These are phyloP conservation scores for Lophium mytilinum DNA, from an alignment of 495 filamentous ascomycete species.

Conservation along the genomic window DNA sequence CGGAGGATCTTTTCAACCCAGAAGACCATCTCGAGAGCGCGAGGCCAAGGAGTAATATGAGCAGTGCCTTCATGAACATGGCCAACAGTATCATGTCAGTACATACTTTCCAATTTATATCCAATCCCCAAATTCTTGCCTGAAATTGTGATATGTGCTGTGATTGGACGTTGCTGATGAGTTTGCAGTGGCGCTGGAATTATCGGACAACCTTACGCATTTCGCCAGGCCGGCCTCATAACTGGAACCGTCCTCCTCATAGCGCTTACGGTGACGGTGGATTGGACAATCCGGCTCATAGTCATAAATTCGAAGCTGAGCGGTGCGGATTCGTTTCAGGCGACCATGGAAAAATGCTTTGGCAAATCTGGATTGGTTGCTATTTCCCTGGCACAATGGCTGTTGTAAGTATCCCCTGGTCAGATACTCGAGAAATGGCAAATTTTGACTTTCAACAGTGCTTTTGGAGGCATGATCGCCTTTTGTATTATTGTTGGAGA, in stretches of 20 bases:
- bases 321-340: constrained; percentile 86
- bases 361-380: constrained; percentile 80
- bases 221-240: constrained; percentile 77
- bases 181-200: constrained; percentile 71
- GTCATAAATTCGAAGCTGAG: constrained; percentile 92
- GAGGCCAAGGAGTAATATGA: constrained; percentile 57
- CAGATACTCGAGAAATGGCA: neutral
- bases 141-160: neutral
- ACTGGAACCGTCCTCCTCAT: constrained; percentile 73
- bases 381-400: constrained; percentile 88
- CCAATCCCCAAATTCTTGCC: neutral
- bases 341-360: constrained; percentile 90
- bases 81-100: constrained; percentile 84
- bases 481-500: constrained; percentile 97
- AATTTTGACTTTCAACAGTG: constrained; percentile 36
- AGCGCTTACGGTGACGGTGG: constrained; percentile 70
- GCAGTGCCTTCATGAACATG: constrained; percentile 94
- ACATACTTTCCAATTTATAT: neutral
- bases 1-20: constrained; percentile 50
- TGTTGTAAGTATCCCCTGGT: constrained; percentile 49
- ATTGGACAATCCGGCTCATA: constrained; percentile 96
- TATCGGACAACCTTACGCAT: constrained; percentile 92
- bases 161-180: neutral
- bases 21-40: constrained; percentile 54
- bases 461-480: constrained; percentile 96